Base-by-base conservation (phyloP, 2,329 filamentous ascomycete species). In the Exutisphaerella laricina region DNA sequence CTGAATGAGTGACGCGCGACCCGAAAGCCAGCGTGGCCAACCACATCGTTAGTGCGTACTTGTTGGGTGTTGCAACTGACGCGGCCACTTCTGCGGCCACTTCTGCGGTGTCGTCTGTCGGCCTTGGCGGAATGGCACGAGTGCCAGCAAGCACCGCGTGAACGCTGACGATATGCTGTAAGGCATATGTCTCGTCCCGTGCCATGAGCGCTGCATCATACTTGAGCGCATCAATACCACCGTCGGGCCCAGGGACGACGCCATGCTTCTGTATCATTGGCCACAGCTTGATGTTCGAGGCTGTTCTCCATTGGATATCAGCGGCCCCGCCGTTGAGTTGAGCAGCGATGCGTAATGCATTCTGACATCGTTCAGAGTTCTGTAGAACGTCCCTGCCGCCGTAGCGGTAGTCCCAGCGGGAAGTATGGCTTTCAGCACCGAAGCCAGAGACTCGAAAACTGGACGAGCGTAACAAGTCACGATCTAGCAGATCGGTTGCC, bases 1-100 rank as follows among this genome's bases (percentile, higher is more conserved):
- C 32, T 1, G 57, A 50, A 54, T 73, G 66, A n/a, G 73, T 56
- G 1, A 59, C 57, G 18, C 60, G 49, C 0, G 55, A 18, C 0
- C 61, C 54, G 45, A 71, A 78, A 0, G 68, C 63, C n/a, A 78
- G 54, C 0, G 66, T 51, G 1, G 64, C 66, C 3, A 59, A 39
- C 58, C 56, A 59, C 7, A 53, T 48, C 25, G 46, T 45, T 4
- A 30, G 10, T 56, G 17, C 3, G 31, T 33, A 30, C 12, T n/a
- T 7, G 6, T 9, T 8, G 6, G 12, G 12, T 30, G 6, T 8
- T 14, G 28, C 6, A n/a, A 12, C 7, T 13, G 28, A n/a, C 7
- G 6, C 28, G 12, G 28, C n/a, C n/a, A n/a, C 6, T n/a, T 9
- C 28, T 30, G 7, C 7, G 16, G 7, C 2, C 7, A 3, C 7